Evolutionary conservation across 2,329 filamentous ascomycete genomes (phyloP), one percentile per base, ranked within the genome.

Genomic region (Colletotrichum sp.): DNA sequence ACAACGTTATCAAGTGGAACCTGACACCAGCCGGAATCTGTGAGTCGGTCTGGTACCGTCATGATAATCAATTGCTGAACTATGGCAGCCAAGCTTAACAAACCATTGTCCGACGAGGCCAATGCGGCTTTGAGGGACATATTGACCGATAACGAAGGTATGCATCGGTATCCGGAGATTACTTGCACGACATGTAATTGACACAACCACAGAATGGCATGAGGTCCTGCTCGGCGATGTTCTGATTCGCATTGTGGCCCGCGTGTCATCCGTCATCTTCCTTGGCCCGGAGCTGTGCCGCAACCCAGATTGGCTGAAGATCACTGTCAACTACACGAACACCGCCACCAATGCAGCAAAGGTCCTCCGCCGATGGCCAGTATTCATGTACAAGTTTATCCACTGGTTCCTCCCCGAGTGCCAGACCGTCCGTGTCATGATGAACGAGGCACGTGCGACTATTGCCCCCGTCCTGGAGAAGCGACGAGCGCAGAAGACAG

Each of bases 181-280:
- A 8, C 15, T 49, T 49, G 44, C 8, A 2, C 13, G 4, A 21
- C 2, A 0, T 13, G 3, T 8, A 21, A 24, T 30, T 59, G 10
- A 21, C 30, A 15, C 6, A 13, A 16, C 9, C 12, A 2, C 24
- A 78, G 77, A 77, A 34, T 79, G 77, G 77, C 71, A 78, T n/a
- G 68, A 72, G 18, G 44, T 78, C n/a, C 60, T 63, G 3, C 55
- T 73, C 4, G 65, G 68, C 15, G 65, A 70, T n/a, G 72, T 69
- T 16, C 59, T 73, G 5, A 66, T 72, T 26, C 68, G 55, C 6
- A 69, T 79, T 7, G 74, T 79, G 24, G 69, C 79, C 3, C 76
- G 77, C 1, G 76, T 79, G 12, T 85, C 79, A 4, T 78, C 77
- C 13, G 66, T 72, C 39, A 72, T 80, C 39, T 80, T 80, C 60